Evolutionary conservation across 306 rosid species (phyloP), one percentile per base, ranked within the genome.

Genomic region (Chamaecrista fasciculata): DNA sequence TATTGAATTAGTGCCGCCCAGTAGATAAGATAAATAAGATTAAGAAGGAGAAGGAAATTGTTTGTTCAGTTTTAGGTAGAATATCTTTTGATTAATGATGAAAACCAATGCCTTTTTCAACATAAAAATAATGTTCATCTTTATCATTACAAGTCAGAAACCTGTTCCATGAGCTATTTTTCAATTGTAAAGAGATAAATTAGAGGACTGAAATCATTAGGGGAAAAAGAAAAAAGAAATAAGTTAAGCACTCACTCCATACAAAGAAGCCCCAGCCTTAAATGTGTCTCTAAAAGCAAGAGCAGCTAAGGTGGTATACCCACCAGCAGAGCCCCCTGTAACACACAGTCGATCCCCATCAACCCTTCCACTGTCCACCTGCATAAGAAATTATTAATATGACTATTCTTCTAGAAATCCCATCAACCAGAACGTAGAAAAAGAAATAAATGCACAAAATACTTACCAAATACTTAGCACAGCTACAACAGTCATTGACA

Each of bases 291-390:
- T 80, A 55, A 94, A 94, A 65, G 95, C 96, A 61, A 94, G 95
- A 50, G 92, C 82, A 43, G 99, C 99, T 75, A 94, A 87, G 80
- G 97, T 94, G 40, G 99, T 91, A 78, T 94, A 94, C 14, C 99
- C 99, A 80, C 99, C 97, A 53, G 99, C 96, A 69, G 99, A 94
- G 62, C 76, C 97, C 19, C 97, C 99, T 8, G 94, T 91, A 55
- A 94, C 89, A 76, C 97, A 94, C 60, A 94, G 78, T 8, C 95
- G 76, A 50, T 89, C 82, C 48, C 73, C 89, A 80, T 94, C 97
- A 36, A 75, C 99, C 83, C 82, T 91, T 67, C 99, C 96, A 1
- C 80, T 71, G 61, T 84, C 83, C 85, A 89, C 95, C 99, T 94
- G 43, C 19, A 81, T 46, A 72, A 67, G 63, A 75, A 42, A 47